Conservation (phyloP, 2,329 filamentous ascomycete species). For the Neopestalotiopsis rosae region DNA sequence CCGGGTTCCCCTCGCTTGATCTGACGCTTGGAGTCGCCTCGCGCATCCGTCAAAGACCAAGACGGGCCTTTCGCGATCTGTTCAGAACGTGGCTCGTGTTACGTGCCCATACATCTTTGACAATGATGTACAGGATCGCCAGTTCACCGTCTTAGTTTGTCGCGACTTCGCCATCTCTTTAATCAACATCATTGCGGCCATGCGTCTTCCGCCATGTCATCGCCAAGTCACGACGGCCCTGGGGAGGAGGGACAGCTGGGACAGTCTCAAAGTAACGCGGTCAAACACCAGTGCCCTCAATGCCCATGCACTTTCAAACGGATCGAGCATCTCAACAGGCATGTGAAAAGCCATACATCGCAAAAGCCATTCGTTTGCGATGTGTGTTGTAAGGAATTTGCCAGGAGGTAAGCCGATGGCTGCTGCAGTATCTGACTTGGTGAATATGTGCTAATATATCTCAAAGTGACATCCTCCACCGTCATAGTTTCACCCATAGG, state of each 20-base stretch:
- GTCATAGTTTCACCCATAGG: slow-evolving; percentile 20
- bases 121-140: neutral
- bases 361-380: slow-evolving; percentile 32
- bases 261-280: neutral
- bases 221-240: neutral
- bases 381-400: slow-evolving; percentile 36
- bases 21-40: neutral
- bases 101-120: neutral
- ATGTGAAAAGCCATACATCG: slow-evolving; percentile 34
- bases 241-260: neutral
- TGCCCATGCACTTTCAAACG: slow-evolving; percentile 37
- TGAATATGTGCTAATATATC: slow-evolving; percentile 10
- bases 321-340: slow-evolving; percentile 37
- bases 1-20: neutral
- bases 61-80: neutral
- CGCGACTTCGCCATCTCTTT: no score
- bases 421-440: neutral
- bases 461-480: slow-evolving; percentile 3
- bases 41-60: neutral
- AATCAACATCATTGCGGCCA: neutral
- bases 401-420: slow-evolving; percentile 31
- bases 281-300: slow-evolving; percentile 29
- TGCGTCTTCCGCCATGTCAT: neutral
- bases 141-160: neutral
- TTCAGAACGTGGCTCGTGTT: neutral